Conservation (phyloP, 352 stramenopile species). For the Phytopythium chamaehyphon region DNA sequence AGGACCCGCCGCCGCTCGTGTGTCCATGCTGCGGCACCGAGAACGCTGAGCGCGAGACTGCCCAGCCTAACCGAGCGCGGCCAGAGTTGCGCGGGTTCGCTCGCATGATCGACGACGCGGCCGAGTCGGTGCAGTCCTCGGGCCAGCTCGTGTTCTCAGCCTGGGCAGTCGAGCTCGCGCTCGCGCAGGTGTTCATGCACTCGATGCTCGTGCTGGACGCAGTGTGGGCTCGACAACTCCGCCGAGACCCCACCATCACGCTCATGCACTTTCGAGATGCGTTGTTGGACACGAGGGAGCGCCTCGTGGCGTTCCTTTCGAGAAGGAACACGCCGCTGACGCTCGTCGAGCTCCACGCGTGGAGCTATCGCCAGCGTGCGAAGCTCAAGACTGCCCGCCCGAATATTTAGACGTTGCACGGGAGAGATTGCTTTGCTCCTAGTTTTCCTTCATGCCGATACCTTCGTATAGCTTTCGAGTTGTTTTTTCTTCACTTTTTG, state of each 20-base stretch:
- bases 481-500: conserved; percentile 10
- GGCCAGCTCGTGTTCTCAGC: conserved; percentile 32
- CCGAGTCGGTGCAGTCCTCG: conserved; percentile 29
- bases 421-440: too few species aligned
- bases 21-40: conserved; percentile 72
- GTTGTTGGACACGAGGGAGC: conserved; percentile 43
- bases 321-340: conserved; percentile 36
- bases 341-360: conserved; percentile 43
- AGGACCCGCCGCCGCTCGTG: conserved; percentile 52
- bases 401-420: neutral
- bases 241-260: conserved; percentile 40
- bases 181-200: conserved; percentile 60
- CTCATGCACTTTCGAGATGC: conserved; percentile 64
- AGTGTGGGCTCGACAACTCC: conserved; percentile 52
- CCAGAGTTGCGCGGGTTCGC: conserved; percentile 56
- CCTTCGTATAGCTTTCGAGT: neutral
- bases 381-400: conserved; percentile 10
- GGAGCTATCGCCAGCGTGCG: conserved; percentile 31
- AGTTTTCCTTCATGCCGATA: too few species aligned
- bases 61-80: conserved; percentile 39
- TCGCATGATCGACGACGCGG: conserved; percentile 36
- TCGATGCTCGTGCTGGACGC: conserved; percentile 55
- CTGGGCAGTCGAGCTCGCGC: conserved; percentile 41
- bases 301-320: conserved; percentile 46
- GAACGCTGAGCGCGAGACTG: conserved; percentile 54